Evolutionary conservation across 805 yeast species (phyloP), one percentile per base, ranked within the genome.

Genomic region (Peterozyma xylosa): DNA sequence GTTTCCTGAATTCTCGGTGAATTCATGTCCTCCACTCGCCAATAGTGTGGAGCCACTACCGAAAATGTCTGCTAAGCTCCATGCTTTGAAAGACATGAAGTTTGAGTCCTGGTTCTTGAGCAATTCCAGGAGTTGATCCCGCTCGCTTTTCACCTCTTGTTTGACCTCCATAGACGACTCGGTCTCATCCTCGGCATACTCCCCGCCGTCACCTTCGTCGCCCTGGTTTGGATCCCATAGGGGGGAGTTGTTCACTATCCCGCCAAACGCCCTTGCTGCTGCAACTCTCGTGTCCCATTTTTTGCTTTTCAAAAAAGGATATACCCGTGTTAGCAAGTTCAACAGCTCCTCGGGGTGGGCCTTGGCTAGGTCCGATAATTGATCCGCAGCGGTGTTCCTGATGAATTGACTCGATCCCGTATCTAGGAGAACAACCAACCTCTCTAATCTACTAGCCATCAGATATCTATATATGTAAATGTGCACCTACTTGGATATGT

Each of bases 221-320:
- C 62, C 64, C 9, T 57, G 52, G 52, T 84, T 86, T 1, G 98
- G 98, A 55, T 87, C 88, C 98, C 98, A 93, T 30, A 69, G 55
- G 0, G 75, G 73, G 1, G 90, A 80, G 60, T 87, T 82, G 37
- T 78, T 76, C 3, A 89, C 91, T 29, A 93, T 89, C 3, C 95
- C 95, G 9, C 98, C 98, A 53, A 93, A 76, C 0, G 99, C 98
- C 43, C 88, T 70, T 1, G 97, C 96, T 1, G 99, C 93, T 1
- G 98, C 81, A 1, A 86, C 82, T 59, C 99, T 74, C 0, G 99
- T 90, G 60, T 93, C 99, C 99, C 99, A 93, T 63, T 82, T 88
- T 46, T 71, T 74, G 21, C 88, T 79, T 55, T 80, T 76, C 46
- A 93, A 70, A 59, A 80, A 93, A 0, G 99, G 98, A 54, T 89